Evolutionary conservation across 768 basidiomycete species (phyloP), one percentile per base, ranked within the genome.

Genomic region (Psilocybe subaeruginosa): DNA sequence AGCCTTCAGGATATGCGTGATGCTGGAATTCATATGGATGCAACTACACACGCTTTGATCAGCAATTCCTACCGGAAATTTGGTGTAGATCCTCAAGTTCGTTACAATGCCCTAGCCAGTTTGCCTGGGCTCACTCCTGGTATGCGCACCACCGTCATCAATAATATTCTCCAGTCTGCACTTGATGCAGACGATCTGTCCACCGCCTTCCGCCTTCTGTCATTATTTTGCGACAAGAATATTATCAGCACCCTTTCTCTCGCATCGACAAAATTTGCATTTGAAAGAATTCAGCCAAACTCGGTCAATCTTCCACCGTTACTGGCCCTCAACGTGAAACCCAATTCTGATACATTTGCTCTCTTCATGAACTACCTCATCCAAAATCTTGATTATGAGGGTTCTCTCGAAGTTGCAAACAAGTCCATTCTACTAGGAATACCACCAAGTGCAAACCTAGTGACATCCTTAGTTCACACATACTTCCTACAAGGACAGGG

Each of bases 121-220:
- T 68, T 93, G 45, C 73, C 67, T 39, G 68, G 73, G 23, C 70
- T 87, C 60, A 74, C 77, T 61, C 66, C 65, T 12, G 71, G 64
- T 3, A 73, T 74, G 1, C 80, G 83, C 43, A 83, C 85, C n/a
- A 71, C 73, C 30, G 79, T 86, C n/a, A 69, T 93, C 70, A 93
- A 93, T 78, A 81, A 80, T 61, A 75, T 93, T n/a, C 78, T 92
- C 47, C 84, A 84, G 63, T 78, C 87, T 43, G 78, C 82, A 48
- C 69, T 93, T 43, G 87, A 88, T 68, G 70, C 75, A 31, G 72
- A 77, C 66, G 85, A 92, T 73, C 59, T 85, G 54, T 46, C 70
- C 41, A 78, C 77, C 23, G 82, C 83, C 4, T 64, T 80, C 19
- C 77, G 75, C 55, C 71, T 88, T 27, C 71, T 91, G 27, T 77